Base-by-base conservation (phyloP, 805 yeast species). In the Candida krabiensis region DNA sequence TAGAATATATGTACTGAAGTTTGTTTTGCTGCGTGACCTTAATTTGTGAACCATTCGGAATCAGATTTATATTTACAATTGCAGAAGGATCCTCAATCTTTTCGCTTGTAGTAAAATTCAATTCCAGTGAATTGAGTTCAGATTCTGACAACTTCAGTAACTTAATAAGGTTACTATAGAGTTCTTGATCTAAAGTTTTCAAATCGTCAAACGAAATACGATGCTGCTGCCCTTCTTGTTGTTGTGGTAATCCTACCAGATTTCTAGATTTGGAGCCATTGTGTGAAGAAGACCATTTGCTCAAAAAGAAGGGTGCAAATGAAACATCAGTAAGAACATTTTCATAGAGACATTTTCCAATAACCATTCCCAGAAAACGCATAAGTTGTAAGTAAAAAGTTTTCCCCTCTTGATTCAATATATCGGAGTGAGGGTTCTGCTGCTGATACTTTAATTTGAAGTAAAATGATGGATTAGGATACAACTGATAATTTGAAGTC, bases 291-390 rank as follows among this genome's bases (percentile, higher is more conserved):
- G 56, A 41, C 82, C 91, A 78, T 55, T 85, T 79, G 59, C 73
- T 79, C 29, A 93, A 60, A 53, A 91, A 91, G 47, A 88, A 87
- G 2, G 91, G 86, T 0, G 97, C 89, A 71, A 91, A 90, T 13
- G 80, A 75, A 17, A 86, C 75, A 59, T 90, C 95, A 6, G 91
- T 77, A 46, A 91, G 67, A 3, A 89, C 82, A 36, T 80, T 80
- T 38, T 87, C 96, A 56, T 86, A 88, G 3, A 91, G 66, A 53
- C 97, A 90, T 56, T 89, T 91, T 1, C 97, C 99, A 30, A 91
- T 70, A 5, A 89, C 68, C 65, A 73, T 80, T 0, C 99, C 99
- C 48, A 90, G 60, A 51, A 90, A 90, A 51, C 71, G 71, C 46
- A 59, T 40, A 46, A 73, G 55, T 38, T 69, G 53, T 21, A 53